phyloP scores from a whole-genome alignment of 257 asterid species.

The Solanum bukasovii region DNA sequence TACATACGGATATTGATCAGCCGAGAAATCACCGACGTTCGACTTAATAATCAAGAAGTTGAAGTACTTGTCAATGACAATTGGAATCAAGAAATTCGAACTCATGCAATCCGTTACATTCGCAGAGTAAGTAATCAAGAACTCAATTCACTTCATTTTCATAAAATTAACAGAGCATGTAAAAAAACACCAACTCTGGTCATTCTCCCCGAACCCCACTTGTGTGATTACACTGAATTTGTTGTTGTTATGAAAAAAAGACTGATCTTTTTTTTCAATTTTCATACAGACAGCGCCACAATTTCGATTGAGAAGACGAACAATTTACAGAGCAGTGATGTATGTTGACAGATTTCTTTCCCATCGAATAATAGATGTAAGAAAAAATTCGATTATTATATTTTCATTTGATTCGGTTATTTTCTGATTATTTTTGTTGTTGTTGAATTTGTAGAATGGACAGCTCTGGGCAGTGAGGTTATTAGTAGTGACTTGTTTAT shows the following conservation, averaged over 20 bases:
- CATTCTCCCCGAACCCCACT: no score
- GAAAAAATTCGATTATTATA: not conserved
- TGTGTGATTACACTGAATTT: no score
- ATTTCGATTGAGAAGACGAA: slow-evolving; percentile 8
- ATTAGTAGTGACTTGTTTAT: slow-evolving; percentile 41
- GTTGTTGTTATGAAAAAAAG: no score
- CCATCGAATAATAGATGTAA: slow-evolving; percentile 33
- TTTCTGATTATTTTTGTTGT: not conserved
- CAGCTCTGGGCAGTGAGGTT: slow-evolving; percentile 35
- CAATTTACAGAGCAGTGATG: slow-evolving; percentile 37
- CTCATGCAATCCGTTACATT: slow-evolving; percentile 43
- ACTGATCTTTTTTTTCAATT: no score
- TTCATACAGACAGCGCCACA: slow-evolving; percentile 1
- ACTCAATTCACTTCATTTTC: not conserved
- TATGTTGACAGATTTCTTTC: slow-evolving; percentile 51
- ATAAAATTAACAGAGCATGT: slow-evolving; percentile 12
- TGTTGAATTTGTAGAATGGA: slow-evolving; percentile 5
- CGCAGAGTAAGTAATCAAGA: slow-evolving; percentile 5
- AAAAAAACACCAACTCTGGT: not conserved
- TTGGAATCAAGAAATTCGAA: slow-evolving; percentile 35
- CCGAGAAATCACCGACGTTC: not conserved
- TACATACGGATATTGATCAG: not conserved
- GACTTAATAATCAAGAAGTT: not conserved
- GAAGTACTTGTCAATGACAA: not conserved
- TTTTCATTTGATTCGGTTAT: not conserved